A percentile compares a stretch with the other conserved stretches of the same genome.
Evolutionary conservation across 2,329 filamentous ascomycete species (phyloP).

Genomic region (Arachnopeziza araneosa): DNA sequence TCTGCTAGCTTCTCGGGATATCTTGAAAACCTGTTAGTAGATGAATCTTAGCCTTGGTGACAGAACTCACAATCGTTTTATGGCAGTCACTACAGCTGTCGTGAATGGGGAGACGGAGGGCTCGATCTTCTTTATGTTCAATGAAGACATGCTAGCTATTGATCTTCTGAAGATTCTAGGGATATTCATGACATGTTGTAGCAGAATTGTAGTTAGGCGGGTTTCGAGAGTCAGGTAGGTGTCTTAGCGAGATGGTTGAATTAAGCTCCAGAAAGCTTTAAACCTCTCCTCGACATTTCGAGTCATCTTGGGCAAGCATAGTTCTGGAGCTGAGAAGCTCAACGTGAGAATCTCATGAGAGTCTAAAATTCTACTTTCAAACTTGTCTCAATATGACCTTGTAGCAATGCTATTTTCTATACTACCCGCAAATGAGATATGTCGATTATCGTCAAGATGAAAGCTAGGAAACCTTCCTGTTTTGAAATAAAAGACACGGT

Average conservation of each 20-base stretch:
- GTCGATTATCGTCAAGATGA: too few species aligned
- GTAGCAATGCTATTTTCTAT: too few species aligned
- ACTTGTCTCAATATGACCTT: too few species aligned
- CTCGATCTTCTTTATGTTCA: conserved; percentile 17
- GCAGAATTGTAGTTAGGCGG: neutral
- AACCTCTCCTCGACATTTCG: too few species aligned
- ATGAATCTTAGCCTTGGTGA: neutral
- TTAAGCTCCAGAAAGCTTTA: too few species aligned
- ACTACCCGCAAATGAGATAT: too few species aligned
- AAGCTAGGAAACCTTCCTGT: too few species aligned
- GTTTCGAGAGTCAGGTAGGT: neutral
- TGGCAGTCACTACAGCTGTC: conserved; percentile 65
- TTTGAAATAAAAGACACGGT: too few species aligned
- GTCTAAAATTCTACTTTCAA: too few species aligned
- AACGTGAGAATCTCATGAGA: too few species aligned
- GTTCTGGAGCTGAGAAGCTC: too few species aligned
- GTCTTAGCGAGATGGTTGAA: neutral
- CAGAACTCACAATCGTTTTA: conserved; percentile 70
- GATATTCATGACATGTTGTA: conserved; percentile 17
- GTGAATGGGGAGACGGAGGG: conserved; percentile 43
- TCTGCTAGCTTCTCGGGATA: conserved; percentile 90
- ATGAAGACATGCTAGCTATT: conserved; percentile 3
- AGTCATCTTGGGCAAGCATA: too few species aligned
- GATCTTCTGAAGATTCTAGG: conserved; percentile 12
- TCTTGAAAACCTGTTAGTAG: conserved; percentile 38